Conservation (phyloP, 352 stramenopile species). For the Phytophthora sp. region DNA sequence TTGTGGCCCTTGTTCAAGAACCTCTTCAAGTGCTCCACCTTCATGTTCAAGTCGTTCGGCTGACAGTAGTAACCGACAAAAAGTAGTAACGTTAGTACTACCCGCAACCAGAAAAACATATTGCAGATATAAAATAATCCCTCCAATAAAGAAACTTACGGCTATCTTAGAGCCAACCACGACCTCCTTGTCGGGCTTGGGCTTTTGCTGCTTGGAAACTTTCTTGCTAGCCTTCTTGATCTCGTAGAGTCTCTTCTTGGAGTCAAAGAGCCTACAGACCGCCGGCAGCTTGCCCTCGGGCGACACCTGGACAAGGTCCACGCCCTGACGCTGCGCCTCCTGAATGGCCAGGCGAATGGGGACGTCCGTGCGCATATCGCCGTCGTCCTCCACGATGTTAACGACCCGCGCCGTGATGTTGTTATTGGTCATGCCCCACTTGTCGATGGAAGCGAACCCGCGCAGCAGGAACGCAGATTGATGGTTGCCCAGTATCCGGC, state of each 20-base stretch:
- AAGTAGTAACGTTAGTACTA: background rate
- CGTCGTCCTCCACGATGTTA: slow-evolving; percentile 61
- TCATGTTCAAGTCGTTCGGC: slow-evolving; percentile 73
- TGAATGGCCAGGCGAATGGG: slow-evolving; percentile 59
- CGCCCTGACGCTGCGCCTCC: slow-evolving; percentile 47
- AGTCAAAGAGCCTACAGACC: slow-evolving; percentile 75
- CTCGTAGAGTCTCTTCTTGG: slow-evolving; percentile 74
- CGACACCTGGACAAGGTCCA: slow-evolving; percentile 84
- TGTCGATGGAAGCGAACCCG: slow-evolving; percentile 43
- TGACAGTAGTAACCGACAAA: slow-evolving; percentile 20
- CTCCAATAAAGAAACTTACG: slow-evolving; percentile 46
- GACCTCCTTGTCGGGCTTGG: slow-evolving; percentile 78
- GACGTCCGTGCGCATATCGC: slow-evolving; percentile 54
- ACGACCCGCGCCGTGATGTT: slow-evolving; percentile 61
- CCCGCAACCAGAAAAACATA: background rate
- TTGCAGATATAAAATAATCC: too few relatives aligned
- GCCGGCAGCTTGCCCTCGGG: slow-evolving; percentile 38
- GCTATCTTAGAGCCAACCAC: slow-evolving; percentile 74
- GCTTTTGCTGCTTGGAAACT: slow-evolving; percentile 58
- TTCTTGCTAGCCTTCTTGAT: slow-evolving; percentile 78
- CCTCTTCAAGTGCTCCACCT: slow-evolving; percentile 69
- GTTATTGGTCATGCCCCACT: slow-evolving; percentile 68
- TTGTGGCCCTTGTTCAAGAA: slow-evolving; percentile 83
- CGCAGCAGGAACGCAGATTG: slow-evolving; percentile 10
- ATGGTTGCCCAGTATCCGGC: slow-evolving; percentile 1